phyloP scores from a whole-genome alignment of 2,329 filamentous ascomycete species.

The Colletotrichum sp. region DNA sequence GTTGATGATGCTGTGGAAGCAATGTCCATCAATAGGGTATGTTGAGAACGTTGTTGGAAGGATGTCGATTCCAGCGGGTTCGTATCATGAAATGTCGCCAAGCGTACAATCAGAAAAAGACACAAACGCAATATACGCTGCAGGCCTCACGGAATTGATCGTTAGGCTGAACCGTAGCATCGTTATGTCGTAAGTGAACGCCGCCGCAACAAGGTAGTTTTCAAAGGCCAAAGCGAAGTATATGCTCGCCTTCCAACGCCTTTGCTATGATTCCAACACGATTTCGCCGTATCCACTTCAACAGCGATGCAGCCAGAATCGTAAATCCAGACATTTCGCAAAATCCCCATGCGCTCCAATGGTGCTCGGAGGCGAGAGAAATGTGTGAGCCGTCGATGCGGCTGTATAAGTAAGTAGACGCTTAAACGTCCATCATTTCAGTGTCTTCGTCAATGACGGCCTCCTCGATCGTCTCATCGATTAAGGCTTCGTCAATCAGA shows the following conservation, averaged over 20 bases:
- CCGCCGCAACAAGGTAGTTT: neutral
- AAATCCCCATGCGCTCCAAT: slow-evolving; percentile 22
- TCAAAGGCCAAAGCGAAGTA: neutral
- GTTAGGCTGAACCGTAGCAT: slow-evolving; percentile 17
- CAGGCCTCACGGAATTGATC: neutral
- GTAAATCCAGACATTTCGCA: slow-evolving; percentile 25
- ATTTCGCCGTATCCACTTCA: slow-evolving; percentile 16
- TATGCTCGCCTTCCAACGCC: slow-evolving; percentile 11
- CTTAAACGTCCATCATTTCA: slow-evolving; percentile 65
- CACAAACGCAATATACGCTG: slow-evolving; percentile 3
- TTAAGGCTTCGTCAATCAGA: slow-evolving; percentile 27
- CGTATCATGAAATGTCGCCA: neutral
- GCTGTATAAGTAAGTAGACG: slow-evolving; percentile 20
- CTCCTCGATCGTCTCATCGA: slow-evolving; percentile 29
- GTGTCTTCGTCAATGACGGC: slow-evolving; percentile 46
- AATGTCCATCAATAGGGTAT: neutral
- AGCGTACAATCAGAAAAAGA: slow-evolving; percentile 6
- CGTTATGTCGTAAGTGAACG: slow-evolving; percentile 21
- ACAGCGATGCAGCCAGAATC: slow-evolving; percentile 26
- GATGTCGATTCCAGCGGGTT: neutral
- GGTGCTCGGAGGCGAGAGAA: slow-evolving; percentile 38
- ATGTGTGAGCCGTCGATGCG: slow-evolving; percentile 4
- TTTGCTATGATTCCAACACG: slow-evolving; percentile 3
- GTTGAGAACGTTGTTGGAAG: neutral
- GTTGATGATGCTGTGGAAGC: slow-evolving; percentile 3